Percentiles rank a stretch among this genome's conserved stretches.
Evolutionary conservation across 2,329 filamentous ascomycete genomes (phyloP).

Genomic region (Botrytis deweyae): DNA sequence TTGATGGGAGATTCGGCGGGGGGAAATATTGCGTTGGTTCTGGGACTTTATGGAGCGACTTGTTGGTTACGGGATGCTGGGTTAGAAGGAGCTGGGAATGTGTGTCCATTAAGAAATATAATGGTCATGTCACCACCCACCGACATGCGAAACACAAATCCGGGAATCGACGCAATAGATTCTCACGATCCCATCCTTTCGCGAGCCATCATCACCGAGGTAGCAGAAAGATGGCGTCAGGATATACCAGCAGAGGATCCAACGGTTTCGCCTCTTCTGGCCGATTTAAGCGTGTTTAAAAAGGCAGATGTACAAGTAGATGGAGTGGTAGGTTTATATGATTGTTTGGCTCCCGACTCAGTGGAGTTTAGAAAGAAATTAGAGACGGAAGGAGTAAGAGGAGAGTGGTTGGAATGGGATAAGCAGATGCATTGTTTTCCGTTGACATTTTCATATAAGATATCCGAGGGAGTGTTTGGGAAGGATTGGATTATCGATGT

Average conservation of each 20-base stretch:
- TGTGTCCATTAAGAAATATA: constrained; percentile 24
- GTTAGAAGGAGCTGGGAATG: background rate
- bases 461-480: constrained; percentile 9
- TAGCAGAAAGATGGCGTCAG: constrained; percentile 26
- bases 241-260: constrained; percentile 24
- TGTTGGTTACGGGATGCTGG: background rate
- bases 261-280: constrained; percentile 27
- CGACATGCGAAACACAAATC: constrained; percentile 28
- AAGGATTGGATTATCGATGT: constrained; percentile 19
- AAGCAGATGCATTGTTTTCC: constrained; percentile 34
- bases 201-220: constrained; percentile 24
- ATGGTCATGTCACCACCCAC: constrained; percentile 29
- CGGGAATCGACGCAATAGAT: constrained; percentile 26
- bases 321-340: constrained; percentile 28
- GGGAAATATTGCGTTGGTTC: constrained; percentile 1
- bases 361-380: constrained; percentile 28
- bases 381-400: constrained; percentile 22
- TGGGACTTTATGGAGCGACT: constrained; percentile 1
- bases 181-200: constrained; percentile 26
- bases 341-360: constrained; percentile 27
- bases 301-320: constrained; percentile 29
- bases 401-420: constrained; percentile 32
- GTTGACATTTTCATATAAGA: background rate
- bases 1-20: constrained; percentile 17
- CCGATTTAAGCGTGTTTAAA: constrained; percentile 26